Percentiles rank a stretch among this genome's conserved stretches.
Evolutionary conservation across 805 yeast species (phyloP).

Genomic region (Candida tammaniensis): DNA sequence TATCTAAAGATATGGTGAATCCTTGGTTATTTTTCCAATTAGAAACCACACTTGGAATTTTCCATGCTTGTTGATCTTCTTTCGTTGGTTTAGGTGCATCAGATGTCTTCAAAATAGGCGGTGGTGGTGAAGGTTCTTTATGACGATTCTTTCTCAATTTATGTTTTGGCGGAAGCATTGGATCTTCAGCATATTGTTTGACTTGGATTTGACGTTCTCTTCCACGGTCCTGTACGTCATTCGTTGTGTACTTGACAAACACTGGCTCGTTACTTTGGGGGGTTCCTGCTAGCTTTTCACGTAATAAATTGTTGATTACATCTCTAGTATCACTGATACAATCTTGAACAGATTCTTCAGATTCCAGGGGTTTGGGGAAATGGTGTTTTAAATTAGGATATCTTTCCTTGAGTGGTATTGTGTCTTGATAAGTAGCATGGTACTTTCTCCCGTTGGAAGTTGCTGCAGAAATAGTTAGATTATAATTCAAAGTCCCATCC

Average conservation of each 20-base stretch:
- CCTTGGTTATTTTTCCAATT: constrained; percentile 97
- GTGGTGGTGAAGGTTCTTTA: constrained; percentile 53
- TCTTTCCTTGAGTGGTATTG: constrained; percentile 54
- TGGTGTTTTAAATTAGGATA: constrained; percentile 38
- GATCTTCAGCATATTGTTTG: constrained; percentile 70
- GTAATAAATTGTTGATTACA: constrained; percentile 52
- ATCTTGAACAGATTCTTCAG: constrained; percentile 42
- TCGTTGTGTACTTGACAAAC: constrained; percentile 23
- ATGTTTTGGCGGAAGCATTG: constrained; percentile 79
- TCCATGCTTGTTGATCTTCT: constrained; percentile 78
- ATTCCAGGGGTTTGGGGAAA: constrained; percentile 44
- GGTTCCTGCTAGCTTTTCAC: constrained; percentile 30
- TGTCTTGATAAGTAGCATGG: constrained; percentile 52
- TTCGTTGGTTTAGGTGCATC: constrained; percentile 49
- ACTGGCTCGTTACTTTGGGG: constrained; percentile 37
- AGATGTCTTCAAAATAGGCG: constrained; percentile 51
- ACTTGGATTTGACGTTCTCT: constrained; percentile 54
- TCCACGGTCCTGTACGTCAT: constrained; percentile 14
- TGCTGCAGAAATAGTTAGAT: constrained; percentile 20
- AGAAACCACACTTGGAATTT: constrained; percentile 86
- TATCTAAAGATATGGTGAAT: constrained; percentile 76
- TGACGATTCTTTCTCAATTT: constrained; percentile 71
- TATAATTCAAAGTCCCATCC: constrained; percentile 28
- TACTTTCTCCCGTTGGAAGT: constrained; percentile 20
- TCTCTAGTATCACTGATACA: constrained; percentile 55